Evolutionary conservation across 2,329 filamentous ascomycete species (phyloP).

Genomic region (Teratosphaeria viscida): DNA sequence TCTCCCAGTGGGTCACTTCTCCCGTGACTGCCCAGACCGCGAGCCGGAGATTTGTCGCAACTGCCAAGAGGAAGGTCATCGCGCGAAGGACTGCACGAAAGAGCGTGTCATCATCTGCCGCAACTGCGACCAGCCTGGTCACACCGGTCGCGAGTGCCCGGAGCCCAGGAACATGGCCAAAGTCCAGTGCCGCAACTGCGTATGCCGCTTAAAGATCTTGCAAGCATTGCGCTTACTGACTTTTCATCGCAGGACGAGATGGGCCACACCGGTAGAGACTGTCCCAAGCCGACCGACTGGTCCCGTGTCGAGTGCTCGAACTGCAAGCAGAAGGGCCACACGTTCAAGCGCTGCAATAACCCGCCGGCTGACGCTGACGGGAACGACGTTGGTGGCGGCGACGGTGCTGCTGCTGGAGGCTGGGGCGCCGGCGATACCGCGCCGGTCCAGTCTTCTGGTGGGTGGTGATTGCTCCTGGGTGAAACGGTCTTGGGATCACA

Average conservation of each 20-base stretch:
- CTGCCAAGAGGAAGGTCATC: slow-evolving; percentile 24
- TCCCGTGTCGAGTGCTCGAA: slow-evolving; percentile 37
- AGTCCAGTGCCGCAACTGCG: slow-evolving; percentile 38
- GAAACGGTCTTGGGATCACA: background rate
- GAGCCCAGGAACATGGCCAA: slow-evolving; percentile 44
- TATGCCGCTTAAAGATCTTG: background rate
- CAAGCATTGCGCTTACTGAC: background rate
- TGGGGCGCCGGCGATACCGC: background rate
- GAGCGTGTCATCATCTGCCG: slow-evolving; percentile 25
- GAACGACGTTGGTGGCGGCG: slow-evolving; percentile 4
- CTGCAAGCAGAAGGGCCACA: slow-evolving; percentile 27
- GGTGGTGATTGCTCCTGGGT: background rate
- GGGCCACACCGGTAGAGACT: slow-evolving; percentile 13
- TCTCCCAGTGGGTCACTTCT: slow-evolving; percentile 23
- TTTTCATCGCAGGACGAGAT: slow-evolving; percentile 17
- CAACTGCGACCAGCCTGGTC: slow-evolving; percentile 39
- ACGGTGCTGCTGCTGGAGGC: background rate
- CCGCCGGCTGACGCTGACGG: slow-evolving; percentile 3
- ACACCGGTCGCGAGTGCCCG: slow-evolving; percentile 55
- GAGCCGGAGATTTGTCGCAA: slow-evolving; percentile 25
- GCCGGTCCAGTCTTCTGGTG: background rate
- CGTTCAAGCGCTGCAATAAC: slow-evolving; percentile 19
- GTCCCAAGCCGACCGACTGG: slow-evolving; percentile 25
- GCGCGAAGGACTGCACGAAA: slow-evolving; percentile 23
- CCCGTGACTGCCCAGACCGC: slow-evolving; percentile 23